Base-by-base conservation (phyloP, 768 basidiomycete species). In the Amanita polypyramis region DNA sequence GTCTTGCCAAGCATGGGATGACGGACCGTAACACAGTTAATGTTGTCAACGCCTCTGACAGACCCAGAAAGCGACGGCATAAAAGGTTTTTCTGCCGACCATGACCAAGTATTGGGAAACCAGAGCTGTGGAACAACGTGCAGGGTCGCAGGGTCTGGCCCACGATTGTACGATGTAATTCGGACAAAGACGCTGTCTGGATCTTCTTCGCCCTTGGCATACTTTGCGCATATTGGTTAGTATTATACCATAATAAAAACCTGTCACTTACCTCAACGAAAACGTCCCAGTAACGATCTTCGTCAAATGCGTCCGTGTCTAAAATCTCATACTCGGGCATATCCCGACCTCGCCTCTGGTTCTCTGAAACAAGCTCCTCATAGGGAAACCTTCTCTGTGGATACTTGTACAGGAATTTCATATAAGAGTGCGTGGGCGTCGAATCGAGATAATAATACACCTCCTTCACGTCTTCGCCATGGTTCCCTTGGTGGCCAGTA, bases 381-480 rank as follows among this genome's bases (percentile, higher is more conserved):
- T 99, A 99, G 1, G 96, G 96, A 65, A 77, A 99, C 29, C 75
- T 71, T 56, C 80, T 73, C 63, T 99, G 96, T 10, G 96, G 94
- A 57, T 99, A 99, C 64, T 99, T 99, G 79, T 99, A 99, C 49
- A 97, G 69, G 66, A 90, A 97, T 65, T 99, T 99, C 96, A 99
- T 98, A 75, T 98, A 99, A 5, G 94, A 96, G 59, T 99, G 96
- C 1, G 96, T 97, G 32, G 96, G 96, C 1, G 96, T 97, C 32
- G 91, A 95, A 63, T 98, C 96, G 52, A 99, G 78, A 65, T 99
- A 99, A 63, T 95, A 99, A 65, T 99, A 99, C 23, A 98, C 70
- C 61, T 99, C 96, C 66, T 98, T 98, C 70, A 95, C 93, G 60
- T 99, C 96, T 66, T 99, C 96, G 53, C 96, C 96, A 63, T 99